phyloP scores from a whole-genome alignment of 371 early-diverging fungal species.

The Dentiscutata heterogama region DNA sequence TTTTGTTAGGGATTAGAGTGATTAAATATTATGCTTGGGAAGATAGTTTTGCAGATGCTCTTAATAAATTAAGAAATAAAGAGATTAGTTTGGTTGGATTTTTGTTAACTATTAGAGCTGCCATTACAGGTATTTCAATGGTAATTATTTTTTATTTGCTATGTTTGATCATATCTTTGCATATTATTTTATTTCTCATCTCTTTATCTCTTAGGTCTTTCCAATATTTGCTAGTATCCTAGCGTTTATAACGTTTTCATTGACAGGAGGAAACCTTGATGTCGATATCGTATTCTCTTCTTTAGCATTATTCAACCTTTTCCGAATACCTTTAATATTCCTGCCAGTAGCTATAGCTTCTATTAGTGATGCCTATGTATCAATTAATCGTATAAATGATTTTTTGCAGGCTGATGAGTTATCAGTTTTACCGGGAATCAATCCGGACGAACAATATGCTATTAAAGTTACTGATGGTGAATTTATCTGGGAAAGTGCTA shows the following conservation, averaged over 20 bases:
- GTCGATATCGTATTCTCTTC: conserved; percentile 56
- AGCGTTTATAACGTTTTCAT: conserved; percentile 52
- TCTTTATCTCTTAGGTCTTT: conserved; percentile 33
- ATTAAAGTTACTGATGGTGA: conserved; percentile 58
- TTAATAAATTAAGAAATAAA: conserved; percentile 69
- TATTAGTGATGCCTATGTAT: conserved; percentile 72
- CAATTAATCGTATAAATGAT: conserved; percentile 66
- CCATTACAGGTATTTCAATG: conserved; percentile 56
- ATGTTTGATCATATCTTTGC: too few relatives aligned
- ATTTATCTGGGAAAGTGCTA: conserved; percentile 69
- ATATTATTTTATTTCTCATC: too few relatives aligned
- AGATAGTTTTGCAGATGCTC: conserved; percentile 56
- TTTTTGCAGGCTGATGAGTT: conserved; percentile 76
- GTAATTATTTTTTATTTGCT: conserved; percentile 26
- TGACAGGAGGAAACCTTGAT: conserved; percentile 50
- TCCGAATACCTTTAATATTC: conserved; percentile 76
- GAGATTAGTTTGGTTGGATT: conserved; percentile 62
- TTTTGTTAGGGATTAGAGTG: conserved; percentile 57
- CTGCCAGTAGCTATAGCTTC: conserved; percentile 69
- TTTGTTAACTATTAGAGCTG: conserved; percentile 52
- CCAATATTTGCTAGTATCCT: conserved; percentile 64
- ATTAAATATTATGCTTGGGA: conserved; percentile 72
- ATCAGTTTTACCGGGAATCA: conserved; percentile 50
- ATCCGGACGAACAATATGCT: conserved; percentile 51
- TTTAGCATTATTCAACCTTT: conserved; percentile 58